Base-by-base conservation (phyloP, 2,329 filamentous ascomycete species). In the Aureobasidium leucospermi region DNA sequence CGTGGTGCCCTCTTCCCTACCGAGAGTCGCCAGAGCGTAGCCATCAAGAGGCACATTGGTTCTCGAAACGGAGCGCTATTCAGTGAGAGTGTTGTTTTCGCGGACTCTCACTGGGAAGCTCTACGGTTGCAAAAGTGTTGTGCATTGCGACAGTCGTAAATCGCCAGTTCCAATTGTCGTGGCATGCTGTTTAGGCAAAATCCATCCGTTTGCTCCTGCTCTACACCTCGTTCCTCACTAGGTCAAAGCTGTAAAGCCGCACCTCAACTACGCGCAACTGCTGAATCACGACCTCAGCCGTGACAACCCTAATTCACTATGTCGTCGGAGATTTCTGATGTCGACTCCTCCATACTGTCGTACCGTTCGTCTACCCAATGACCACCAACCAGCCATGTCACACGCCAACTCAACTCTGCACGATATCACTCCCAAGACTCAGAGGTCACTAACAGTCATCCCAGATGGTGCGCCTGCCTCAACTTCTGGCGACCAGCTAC, bases 401-500 rank as follows among this genome's bases (percentile, higher is more conserved):
- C 7, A 15, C 32, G 19, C 47, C 11, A 10, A 49, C 11, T 28
- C 23, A 9, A 2, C 13, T 7, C 39, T 42, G 39, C 39, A n/a
- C 4, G 10, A 48, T 11, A 34, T 29, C 8, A 53, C 6, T 23
- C 8, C 11, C 4, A 16, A 41, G 1, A 36, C 16, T 7, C 7
- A n/a, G 23, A 11, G n/a, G 43, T 1, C 13, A 19, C 41, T 56
- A 29, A 56, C 52, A 28, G 7, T 6, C 28, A 23, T 45, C 19
- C 4, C 15, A 56, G 52, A 56, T 56, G 52, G 52, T 4, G 41
- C 52, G 6, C 41, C 16, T 6, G 23, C 23, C 23, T 56, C 52
- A 1, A 38, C 41, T 5, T n/a, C 39, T 16, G 52, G 51, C 6
- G 42, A 47, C 6, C 55, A 46, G 5, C 32, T 66, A 67, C 76